phyloP scores from a whole-genome alignment of 1,284 basidiomycete species.

The Ustilago curta region DNA sequence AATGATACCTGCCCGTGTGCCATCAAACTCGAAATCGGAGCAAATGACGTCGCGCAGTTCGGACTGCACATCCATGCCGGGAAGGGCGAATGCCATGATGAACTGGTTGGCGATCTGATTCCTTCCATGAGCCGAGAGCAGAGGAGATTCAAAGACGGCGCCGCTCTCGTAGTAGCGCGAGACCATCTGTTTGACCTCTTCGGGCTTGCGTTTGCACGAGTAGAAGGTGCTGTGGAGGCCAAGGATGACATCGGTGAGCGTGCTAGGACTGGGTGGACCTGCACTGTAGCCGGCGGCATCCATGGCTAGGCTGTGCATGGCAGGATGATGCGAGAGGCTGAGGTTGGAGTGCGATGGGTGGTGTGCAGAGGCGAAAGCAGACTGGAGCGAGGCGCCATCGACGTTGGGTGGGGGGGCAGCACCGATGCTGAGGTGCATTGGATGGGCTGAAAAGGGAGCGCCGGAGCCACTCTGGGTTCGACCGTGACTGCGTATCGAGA shows the following conservation, averaged over 20 bases:
- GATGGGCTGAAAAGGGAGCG: conserved; percentile 11
- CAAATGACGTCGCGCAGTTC: conserved; percentile 69
- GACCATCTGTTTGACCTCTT: conserved; percentile 66
- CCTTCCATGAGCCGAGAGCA: conserved; percentile 63
- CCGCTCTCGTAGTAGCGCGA: conserved; percentile 64
- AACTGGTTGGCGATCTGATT: conserved; percentile 68
- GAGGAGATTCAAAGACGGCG: conserved; percentile 66
- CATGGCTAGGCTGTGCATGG: conserved; percentile 38
- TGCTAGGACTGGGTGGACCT: conserved; percentile 66
- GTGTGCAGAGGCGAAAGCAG: conserved; percentile 25
- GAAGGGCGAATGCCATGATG: conserved; percentile 66
- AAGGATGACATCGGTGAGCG: conserved; percentile 67
- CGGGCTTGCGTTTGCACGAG: conserved; percentile 63
- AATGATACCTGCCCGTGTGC: conserved; percentile 69
- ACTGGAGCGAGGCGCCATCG: conserved; percentile 30
- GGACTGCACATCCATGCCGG: conserved; percentile 66
- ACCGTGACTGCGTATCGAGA: conserved; percentile 42
- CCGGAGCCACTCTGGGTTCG: conserved; percentile 38
- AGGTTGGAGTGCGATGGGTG: conserved; percentile 28
- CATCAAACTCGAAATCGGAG: conserved; percentile 69
- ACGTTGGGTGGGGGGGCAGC: conserved; percentile 26
- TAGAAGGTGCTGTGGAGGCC: conserved; percentile 67
- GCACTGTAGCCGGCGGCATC: conserved; percentile 29
- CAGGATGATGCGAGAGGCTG: conserved; percentile 40
- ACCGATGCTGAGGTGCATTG: conserved; percentile 38